These are phyloP conservation scores for Huntiella omanensis DNA, from an alignment of 2,329 filamentous ascomycete species.

Conservation along the genomic window DNA sequence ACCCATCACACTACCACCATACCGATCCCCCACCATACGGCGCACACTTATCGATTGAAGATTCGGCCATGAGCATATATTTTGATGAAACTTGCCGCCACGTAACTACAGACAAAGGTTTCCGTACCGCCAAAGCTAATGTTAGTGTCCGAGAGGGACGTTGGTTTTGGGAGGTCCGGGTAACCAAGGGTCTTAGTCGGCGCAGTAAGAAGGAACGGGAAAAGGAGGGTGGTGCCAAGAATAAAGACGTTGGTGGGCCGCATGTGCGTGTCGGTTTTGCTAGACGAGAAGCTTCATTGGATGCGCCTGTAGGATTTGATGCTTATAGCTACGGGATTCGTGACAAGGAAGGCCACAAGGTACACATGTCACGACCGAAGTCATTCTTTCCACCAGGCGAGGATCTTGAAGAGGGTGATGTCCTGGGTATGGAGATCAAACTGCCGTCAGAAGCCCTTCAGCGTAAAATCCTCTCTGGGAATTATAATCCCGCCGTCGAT, in stretches of 20 bases:
- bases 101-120: constrained; percentile 81
- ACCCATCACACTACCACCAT: constrained; percentile 76
- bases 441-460: constrained; percentile 73
- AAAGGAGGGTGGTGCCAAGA: constrained; percentile 15
- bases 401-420: constrained; percentile 72
- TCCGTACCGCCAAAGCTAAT: constrained; percentile 79
- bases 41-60: constrained; percentile 79
- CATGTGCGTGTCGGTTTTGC: constrained; percentile 79
- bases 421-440: constrained; percentile 83
- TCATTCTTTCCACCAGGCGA: constrained; percentile 68
- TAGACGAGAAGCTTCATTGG: constrained; percentile 59
- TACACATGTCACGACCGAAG: constrained; percentile 84
- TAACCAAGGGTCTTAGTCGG: constrained; percentile 54
- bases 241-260: constrained; percentile 26
- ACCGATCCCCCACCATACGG: constrained; percentile 72
- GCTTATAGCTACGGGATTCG: constrained; percentile 88
- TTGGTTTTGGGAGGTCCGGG: constrained; percentile 87
- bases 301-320: constrained; percentile 72
- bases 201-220: constrained; percentile 19
- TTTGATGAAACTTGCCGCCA: constrained; percentile 59
- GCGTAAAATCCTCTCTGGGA: constrained; percentile 68
- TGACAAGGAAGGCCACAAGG: constrained; percentile 76
- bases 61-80: constrained; percentile 68
- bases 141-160: constrained; percentile 75
- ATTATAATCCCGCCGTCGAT: constrained; percentile 76